Base-by-base conservation (phyloP, 2,329 filamentous ascomycete species). In the Diaporthe longicolla region DNA sequence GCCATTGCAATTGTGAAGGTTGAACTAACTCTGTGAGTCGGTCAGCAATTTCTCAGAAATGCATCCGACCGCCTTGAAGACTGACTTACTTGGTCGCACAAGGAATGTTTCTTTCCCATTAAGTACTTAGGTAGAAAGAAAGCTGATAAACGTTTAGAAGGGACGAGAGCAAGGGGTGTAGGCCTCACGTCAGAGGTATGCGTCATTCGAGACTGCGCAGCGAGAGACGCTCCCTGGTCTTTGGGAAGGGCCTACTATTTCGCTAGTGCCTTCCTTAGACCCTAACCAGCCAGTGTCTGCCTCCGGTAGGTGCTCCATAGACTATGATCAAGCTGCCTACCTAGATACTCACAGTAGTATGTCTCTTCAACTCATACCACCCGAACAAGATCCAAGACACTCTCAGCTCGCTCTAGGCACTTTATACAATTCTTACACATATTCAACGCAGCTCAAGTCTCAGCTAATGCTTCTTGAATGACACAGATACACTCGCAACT, bases 21-120 rank as follows among this genome's bases (percentile, higher is more conserved):
- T 7, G 19, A 21, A 48, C 17, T 7, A 48, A 48, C 19, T 19
- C 8, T 68, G 63, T 19, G 17, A 52, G n/a, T 1, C 24, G 32
- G 63, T 68, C 52, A 68, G 45, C 29, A 68, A 29, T 54, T 68
- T 68, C n/a, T 37, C 19, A 66, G 6, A 58, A 43, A 24, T 3
- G 4, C 13, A 35, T 2, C 26, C 17, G 24, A 35, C 66, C 4
- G 26, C 37, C 52, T 70, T 50, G 40, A 70, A 54, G 21, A 59
- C 29, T 59, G 40, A 43, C 26, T 54, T 70, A 70, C 24, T 59
- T 43, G 29, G 40, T 58, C 50, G 21, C 32, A 3, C 6, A 59
- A 70, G 5, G 1, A 17, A 10, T 15, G 13, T 21, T 37, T 57
- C 29, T 48, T 3, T 1, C 15, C 24, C 19, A 24, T 24, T 11